Evolutionary conservation across 2,329 filamentous ascomycete genomes (phyloP).

Genomic region (Lizonia empirigonia): DNA sequence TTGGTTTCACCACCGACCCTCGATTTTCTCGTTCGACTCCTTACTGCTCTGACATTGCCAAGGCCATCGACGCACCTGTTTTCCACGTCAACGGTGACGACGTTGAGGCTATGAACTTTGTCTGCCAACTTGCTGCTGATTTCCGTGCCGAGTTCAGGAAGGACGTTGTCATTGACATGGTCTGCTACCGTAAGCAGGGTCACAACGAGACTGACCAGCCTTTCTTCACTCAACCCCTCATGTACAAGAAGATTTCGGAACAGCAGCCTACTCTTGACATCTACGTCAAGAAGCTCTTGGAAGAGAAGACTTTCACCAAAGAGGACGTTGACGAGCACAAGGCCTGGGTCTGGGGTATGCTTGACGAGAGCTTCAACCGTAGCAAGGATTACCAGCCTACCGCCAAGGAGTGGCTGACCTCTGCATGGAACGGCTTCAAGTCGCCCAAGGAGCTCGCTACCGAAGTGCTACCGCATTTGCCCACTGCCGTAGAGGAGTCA

Average conservation of each 20-base stretch:
- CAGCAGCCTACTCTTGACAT: constrained; percentile 86
- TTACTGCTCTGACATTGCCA: constrained; percentile 99
- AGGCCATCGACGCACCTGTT: constrained; percentile 96
- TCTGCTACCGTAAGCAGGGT: constrained; percentile 98
- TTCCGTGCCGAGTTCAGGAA: constrained; percentile 99
- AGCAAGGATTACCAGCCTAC: constrained; percentile 98
- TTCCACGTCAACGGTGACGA: constrained; percentile 99
- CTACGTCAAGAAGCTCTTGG: constrained; percentile 87
- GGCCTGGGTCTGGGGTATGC: constrained; percentile 99
- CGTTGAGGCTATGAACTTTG: constrained; percentile 97
- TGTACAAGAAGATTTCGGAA: constrained; percentile 96
- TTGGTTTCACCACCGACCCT: constrained; percentile 98
- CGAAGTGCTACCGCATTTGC: constrained; percentile 89
- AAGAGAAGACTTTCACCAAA: constrained; percentile 94
- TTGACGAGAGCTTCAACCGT: constrained; percentile 95
- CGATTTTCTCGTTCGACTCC: constrained; percentile 96
- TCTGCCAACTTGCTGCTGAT: constrained; percentile 94
- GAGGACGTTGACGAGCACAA: constrained; percentile 99
- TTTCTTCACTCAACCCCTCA: constrained; percentile 98
- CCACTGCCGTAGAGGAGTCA: constrained; percentile 77
- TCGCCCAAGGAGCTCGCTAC: constrained; percentile 96
- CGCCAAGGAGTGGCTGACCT: constrained; percentile 97
- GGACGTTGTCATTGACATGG: constrained; percentile 96
- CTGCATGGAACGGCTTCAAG: constrained; percentile 99
- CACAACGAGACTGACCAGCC: constrained; percentile 99